Conservation (phyloP, 2,329 filamentous ascomycete species). For the Thyridium curvatum region DNA sequence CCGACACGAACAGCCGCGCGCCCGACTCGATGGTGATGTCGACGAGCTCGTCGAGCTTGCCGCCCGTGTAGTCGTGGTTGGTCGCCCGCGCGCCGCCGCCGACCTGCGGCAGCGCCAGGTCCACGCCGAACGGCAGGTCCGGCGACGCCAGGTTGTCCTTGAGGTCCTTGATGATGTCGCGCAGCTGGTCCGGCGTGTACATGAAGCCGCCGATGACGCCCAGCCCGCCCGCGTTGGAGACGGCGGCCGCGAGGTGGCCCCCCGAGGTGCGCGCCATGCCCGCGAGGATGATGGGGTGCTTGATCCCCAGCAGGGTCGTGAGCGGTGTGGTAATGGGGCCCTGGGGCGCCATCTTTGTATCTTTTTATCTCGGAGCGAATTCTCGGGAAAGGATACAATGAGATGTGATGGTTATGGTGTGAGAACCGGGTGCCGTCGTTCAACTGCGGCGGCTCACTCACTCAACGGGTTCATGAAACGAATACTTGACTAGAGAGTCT, state of each 20-base stretch:
- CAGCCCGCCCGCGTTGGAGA: slow-evolving; percentile 82
- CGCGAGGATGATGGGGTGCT: slow-evolving; percentile 84
- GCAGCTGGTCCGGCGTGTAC: slow-evolving; percentile 69
- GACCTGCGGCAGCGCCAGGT: slow-evolving; percentile 85
- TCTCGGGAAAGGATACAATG: neutral
- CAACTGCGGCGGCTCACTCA: too few relatives aligned
- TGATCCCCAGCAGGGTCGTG: slow-evolving; percentile 71
- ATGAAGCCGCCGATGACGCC: slow-evolving; percentile 67
- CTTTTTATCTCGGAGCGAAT: too few relatives aligned
- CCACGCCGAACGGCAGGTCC: slow-evolving; percentile 78
- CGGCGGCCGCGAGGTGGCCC: slow-evolving; percentile 72
- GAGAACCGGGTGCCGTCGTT: too few relatives aligned
- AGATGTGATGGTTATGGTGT: too few relatives aligned
- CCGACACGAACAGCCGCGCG: slow-evolving; percentile 79
- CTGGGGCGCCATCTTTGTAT: slow-evolving; percentile 28
- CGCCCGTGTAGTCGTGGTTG: slow-evolving; percentile 93
- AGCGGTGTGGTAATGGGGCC: slow-evolving; percentile 69
- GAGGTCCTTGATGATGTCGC: slow-evolving; percentile 77
- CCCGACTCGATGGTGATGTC: slow-evolving; percentile 79
- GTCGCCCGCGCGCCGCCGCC: slow-evolving; percentile 80
- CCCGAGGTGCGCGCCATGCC: slow-evolving; percentile 88
- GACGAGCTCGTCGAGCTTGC: slow-evolving; percentile 80
- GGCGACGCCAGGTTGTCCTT: slow-evolving; percentile 65
- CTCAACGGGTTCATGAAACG: too few relatives aligned
- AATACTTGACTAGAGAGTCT: too few relatives aligned